These are phyloP conservation scores for Chaetomiaceae sp. DNA, from an alignment of 2,329 filamentous ascomycete genomes.

Conservation along the genomic window DNA sequence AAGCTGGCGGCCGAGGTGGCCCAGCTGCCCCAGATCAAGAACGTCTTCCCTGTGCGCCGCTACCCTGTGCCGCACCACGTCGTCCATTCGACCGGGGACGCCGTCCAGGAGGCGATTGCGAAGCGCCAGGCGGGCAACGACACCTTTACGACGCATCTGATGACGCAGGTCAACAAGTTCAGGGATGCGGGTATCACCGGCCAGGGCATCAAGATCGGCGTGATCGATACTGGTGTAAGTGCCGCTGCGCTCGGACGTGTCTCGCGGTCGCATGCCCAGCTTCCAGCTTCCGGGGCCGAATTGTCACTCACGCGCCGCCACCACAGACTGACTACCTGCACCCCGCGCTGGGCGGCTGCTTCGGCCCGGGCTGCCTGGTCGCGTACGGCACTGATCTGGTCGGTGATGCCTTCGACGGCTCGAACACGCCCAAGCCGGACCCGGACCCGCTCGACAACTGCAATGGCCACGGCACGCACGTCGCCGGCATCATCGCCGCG, in stretches of 20 bases:
- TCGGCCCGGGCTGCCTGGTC: slow-evolving; percentile 53
- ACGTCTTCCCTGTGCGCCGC: slow-evolving; percentile 42
- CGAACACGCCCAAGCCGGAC: slow-evolving; percentile 38
- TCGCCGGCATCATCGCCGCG: slow-evolving; percentile 57
- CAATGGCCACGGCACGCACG: slow-evolving; percentile 55
- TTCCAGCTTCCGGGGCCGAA: not conserved
- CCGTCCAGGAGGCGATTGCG: slow-evolving; percentile 23
- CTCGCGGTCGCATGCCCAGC: too few species aligned
- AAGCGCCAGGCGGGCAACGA: slow-evolving; percentile 33
- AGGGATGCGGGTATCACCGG: slow-evolving; percentile 42
- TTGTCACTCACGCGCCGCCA: slow-evolving; percentile 14
- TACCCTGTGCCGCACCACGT: slow-evolving; percentile 40
- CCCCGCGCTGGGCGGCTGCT: slow-evolving; percentile 58
- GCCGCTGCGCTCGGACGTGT: too few species aligned
- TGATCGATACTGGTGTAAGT: slow-evolving; percentile 50
- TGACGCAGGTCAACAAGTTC: slow-evolving; percentile 52
- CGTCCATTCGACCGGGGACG: slow-evolving; percentile 39
- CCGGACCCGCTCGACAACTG: slow-evolving; percentile 50
- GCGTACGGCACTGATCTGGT: slow-evolving; percentile 52
- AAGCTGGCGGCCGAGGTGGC: slow-evolving; percentile 37
- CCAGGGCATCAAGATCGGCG: slow-evolving; percentile 46
- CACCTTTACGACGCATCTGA: slow-evolving; percentile 45
- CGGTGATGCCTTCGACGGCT: slow-evolving; percentile 44
- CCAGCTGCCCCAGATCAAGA: slow-evolving; percentile 40
- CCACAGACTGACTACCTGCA: slow-evolving; percentile 55